Base-by-base conservation (phyloP, 2,329 filamentous ascomycete species). In the Tricladium varicosporioides region DNA sequence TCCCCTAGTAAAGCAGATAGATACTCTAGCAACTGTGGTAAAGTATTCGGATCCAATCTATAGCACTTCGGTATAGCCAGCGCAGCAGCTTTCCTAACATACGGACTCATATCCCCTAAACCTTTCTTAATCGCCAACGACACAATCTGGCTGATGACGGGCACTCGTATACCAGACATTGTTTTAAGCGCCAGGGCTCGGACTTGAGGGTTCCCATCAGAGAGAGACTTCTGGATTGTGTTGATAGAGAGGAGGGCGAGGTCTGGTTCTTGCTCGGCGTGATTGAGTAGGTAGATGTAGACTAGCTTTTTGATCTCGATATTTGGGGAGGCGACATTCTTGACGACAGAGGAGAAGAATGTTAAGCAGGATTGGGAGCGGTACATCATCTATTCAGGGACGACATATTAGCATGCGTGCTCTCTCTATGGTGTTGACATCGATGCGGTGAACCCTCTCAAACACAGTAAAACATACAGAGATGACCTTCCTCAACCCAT, bases 281-380 rank as follows among this genome's bases (percentile, higher is more conserved):
- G 92, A 71, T 95, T 91, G 59, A 97, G 88, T 60, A 99, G 86
- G 75, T 97, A 99, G 71, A 97, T 96, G 78, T 99, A 99, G 61
- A 99, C 94, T 55, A 99, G 85, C 74, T 97, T 97, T 76, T 97
- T 95, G 74, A 97, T 92, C 69, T 96, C 92, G 67, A 97, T 82
- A 68, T 92, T 96, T 13, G 92, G 89, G 40, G 91, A 96, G 27
- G 93, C 93, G 58, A 97, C 91, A 67, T 97, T 99, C 78, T 99
- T 99, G 72, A 99, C 91, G 54, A 99, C 89, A 19, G 92, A 89
- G n/a, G 93, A 96, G 79, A 99, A 99, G 80, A 93, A 96, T 18
- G 90, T 87, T 2, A 96, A 80, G 57, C 92, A 96, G 65, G 91
- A 88, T 72, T 95, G 90, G 66, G 89, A 86, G 65, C 86, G 86